Base-by-base conservation (phyloP, 129 eudicot species). In the Erigeron canadensis region DNA sequence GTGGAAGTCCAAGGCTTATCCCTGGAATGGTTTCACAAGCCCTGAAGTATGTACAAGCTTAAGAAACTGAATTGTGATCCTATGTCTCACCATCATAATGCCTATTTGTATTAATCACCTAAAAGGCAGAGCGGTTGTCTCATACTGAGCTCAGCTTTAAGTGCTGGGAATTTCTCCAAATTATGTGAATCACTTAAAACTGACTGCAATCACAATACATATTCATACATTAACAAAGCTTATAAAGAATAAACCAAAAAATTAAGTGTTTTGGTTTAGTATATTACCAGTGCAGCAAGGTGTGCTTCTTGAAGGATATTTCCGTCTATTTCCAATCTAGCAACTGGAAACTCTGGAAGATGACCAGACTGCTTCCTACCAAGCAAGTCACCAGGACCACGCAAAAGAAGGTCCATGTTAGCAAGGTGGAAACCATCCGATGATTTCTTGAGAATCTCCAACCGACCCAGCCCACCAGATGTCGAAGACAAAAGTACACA, bases 341-440 rank as follows among this genome's bases (percentile, higher is more conserved):
- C 91, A 80, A 95, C 66, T 18, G 99, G 97, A 74, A 95, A 95
- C 77, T 95, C 97, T 0, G 99, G 99, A 73, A 95, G 85, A 73
- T 95, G 99, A 17, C 99, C 99, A 0, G 99, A 95, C 83, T 95
- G 99, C 63, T 90, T 95, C 80, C 84, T 95, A 37, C 97, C 99
- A 68, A 95, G 94, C 84, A 95, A 83, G 75, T 95, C 99, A 47
- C 99, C 99, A 34, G 99, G 99, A 11, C 99, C 99, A 68, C 99
- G 94, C 16, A 85, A 70, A 54, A 90, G 47, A 22, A 95, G 94
- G 75, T 95, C 99, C 84, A 86, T 91, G 16, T 81, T 88, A 9
- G 99, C 99, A 38, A 95, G 85, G 67, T 88, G 74, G 80, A 90
- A 95, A 23, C 97, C 99, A 80, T 95, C 96, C 0, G 86, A 83